Base-by-base conservation (phyloP, 768 basidiomycete species). In the Amanita pseudoporphyria region DNA sequence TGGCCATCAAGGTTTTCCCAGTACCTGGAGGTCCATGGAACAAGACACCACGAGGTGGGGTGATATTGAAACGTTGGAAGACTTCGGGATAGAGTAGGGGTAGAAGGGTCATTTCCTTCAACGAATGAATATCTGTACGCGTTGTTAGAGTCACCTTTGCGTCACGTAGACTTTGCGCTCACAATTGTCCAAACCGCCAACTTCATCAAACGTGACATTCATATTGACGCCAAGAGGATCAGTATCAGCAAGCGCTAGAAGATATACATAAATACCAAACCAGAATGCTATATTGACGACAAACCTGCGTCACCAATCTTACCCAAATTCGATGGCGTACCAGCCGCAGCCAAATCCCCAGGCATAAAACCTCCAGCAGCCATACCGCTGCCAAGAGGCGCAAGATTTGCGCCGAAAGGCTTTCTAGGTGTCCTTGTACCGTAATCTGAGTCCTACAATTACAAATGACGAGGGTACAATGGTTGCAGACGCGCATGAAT, bases 21-120 rank as follows among this genome's bases (percentile, higher is more conserved):
- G 96, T 99, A n/a, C 96, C 96, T 0, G 96, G 96, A 9, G 96
- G 96, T 13, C 96, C 96, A 61, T 98, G 95, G 67, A 99, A 96
- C 18, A 99, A 70, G 0, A 99, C 96, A 44, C 96, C 96, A 28
- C 96, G 77, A 2, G 96, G 96, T 36, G 96, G 96, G 0, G 92
- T 97, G 33, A 99, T 81, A 45, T 81, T 83, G 65, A 98, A 95
- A 42, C 82, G 81, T 56, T 94, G 90, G 62, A 98, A 98, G 12
- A 99, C 82, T 64, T 99, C 96, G 0, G 96, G 96, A 62, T 99
- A 98, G 19, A 97, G 69, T 0, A 99, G 71, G 1, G 96, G 96
- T 0, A 99, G 76, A 7, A 97, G 73, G 0, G 97, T 97, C 96
- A 99, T 98, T 63, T 99, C 96, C 68, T 97, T 98, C 52, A 98